Base-by-base conservation (phyloP, 108 stramenopile genomes). In the Pseudonitzschia pungens region DNA sequence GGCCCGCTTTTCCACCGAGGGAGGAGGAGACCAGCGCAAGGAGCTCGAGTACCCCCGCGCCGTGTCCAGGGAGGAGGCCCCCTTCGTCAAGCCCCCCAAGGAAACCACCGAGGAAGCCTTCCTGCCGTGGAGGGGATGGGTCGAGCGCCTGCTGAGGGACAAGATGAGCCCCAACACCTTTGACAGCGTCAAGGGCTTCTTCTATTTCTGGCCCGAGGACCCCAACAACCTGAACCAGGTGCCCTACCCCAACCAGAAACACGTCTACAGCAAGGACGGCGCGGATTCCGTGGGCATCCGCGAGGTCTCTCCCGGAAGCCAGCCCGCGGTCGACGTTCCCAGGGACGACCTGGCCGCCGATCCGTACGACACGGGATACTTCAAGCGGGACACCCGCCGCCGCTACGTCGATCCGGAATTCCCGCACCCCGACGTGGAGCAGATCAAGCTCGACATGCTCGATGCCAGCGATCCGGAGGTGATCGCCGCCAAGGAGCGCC, bases 41-140 rank as follows among this genome's bases (percentile, higher is more conserved):
- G 68, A 70, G 44, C 50, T 78, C 36, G 63, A 50, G n/a, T 24
- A 48, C 14, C 82, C 82, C 41, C 84, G 84, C 20, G 82, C 87
- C 24, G 81, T 86, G 12, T 55, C 71, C 27, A 67, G 36, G 11
- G 80, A 77, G 29, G 87, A 85, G 68, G 84, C 87, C 52, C 78
- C 80, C 21, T 40, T n/a, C 48, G 74, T 87, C 22, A 63, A 72
- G 42, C 83, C 83, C n/a, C 72, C 80, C 22, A 60, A 64, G 29
- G 79, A 78, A 64, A 76, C 78, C 12, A 74, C 89, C 21, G 86
- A 84, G 57, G 75, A 77, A 81, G 89, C 72, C 83, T 90, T 89
- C 10, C 89, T 92, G 89, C 94, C 94, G 20, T 95, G 94, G 94
- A 83, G 80, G 62, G 92, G 92, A 41, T 95, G 92, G 92, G 69